Evolutionary conservation across 1,284 basidiomycete species (phyloP), one percentile per base, ranked within the genome.

Genomic region (Cerioporus squamosus): DNA sequence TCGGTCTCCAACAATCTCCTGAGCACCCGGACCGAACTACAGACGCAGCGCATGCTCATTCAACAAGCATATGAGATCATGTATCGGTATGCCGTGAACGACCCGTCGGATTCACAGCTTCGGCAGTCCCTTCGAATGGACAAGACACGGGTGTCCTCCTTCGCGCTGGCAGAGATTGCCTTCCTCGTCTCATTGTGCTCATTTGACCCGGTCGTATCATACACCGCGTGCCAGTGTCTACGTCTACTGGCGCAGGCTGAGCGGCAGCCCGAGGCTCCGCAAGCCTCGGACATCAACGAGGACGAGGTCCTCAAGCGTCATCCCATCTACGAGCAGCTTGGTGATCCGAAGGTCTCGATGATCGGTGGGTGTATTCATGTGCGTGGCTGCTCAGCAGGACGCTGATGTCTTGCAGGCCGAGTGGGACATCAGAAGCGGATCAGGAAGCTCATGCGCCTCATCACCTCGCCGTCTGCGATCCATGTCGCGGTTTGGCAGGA

Each of bases 401-500:
- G 17, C 53, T 61, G 20, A 59, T 45, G 22, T 53, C 52, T n/a
- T 46, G 24, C 58, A 78, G 80, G 92, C 39, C 88, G 92, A 23
- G 79, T 91, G 40, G 87, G 84, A 7, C 87, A 93, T 70, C 93
- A 95, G 75, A 94, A 91, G 72, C 83, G 91, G 3, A 83, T 93
- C 23, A 80, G 93, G 12, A 89, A 87, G 68, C 75, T 92, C 39
- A 71, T 94, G 54, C 83, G 90, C 5, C 74, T 85, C 54, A 79
- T 92, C 45, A 79, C 85, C 1, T 80, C 81, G 18, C 86, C 89
- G 9, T 84, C 83, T 24, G 81, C 85, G 1, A 82, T 86, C 10
- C 85, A 91, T 64, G 78, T 90, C 47, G 87, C 88, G 3, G 87
- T 91, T 2, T 95, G 93, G 93, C 80, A 88, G 63, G 91, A 94